phyloP scores from a whole-genome alignment of 352 stramenopile genomes.

The Phytophthora ohioensis region DNA sequence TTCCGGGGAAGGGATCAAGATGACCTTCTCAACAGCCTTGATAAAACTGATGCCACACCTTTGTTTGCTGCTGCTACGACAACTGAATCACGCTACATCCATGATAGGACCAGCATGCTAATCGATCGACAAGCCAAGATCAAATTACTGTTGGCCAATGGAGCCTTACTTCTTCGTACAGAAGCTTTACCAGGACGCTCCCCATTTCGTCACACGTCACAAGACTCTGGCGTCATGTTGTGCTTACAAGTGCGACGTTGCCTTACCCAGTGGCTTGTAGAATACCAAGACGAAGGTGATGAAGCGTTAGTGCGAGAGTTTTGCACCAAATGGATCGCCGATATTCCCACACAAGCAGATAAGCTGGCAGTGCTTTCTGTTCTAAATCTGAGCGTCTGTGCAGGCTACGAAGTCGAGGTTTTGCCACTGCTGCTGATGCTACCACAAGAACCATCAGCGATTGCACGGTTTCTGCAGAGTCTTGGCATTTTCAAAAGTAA shows the following conservation, averaged over 20 bases:
- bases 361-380: neutral
- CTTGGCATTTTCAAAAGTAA: slow-evolving; percentile 8
- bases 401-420: slow-evolving; percentile 9
- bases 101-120: neutral
- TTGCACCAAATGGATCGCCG: slow-evolving; percentile 19
- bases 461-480: slow-evolving; percentile 8
- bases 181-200: slow-evolving; percentile 3
- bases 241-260: slow-evolving; percentile 7
- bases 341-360: neutral
- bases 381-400: slow-evolving; percentile 9
- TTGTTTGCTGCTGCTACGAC: slow-evolving; percentile 13
- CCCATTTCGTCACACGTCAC: neutral
- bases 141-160: slow-evolving; percentile 11
- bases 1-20: neutral
- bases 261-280: slow-evolving; percentile 13
- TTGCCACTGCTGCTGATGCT: slow-evolving; percentile 26
- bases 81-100: slow-evolving; percentile 1
- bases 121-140: slow-evolving; percentile 21
- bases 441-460: slow-evolving; percentile 6
- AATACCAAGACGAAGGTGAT: slow-evolving; percentile 11
- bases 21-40: neutral
- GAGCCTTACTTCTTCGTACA: slow-evolving; percentile 3
- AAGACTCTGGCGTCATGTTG: slow-evolving; percentile 9
- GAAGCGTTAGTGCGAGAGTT: slow-evolving; percentile 8
- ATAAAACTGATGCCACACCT: slow-evolving; percentile 5